Conservation (phyloP, 495 filamentous ascomycete genomes). For the Mycothermus thermophilus region DNA sequence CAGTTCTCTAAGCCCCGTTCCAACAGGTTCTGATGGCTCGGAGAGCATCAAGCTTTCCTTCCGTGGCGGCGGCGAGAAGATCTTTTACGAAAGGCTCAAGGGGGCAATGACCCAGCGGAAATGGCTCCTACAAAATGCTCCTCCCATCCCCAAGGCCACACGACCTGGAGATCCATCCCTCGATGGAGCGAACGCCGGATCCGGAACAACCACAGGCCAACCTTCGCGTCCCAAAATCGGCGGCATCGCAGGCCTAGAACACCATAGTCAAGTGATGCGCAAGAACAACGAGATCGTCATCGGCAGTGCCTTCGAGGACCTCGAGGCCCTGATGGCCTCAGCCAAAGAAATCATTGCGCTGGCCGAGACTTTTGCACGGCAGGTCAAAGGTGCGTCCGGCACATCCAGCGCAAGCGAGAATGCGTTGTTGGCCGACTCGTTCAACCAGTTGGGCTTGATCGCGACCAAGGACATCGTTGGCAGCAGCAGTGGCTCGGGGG, state of each 20-base stretch:
- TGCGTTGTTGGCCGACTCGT: constrained; percentile 67
- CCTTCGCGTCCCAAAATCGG: constrained; percentile 44
- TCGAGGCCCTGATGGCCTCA: constrained; percentile 92
- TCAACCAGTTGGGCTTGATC: constrained; percentile 70
- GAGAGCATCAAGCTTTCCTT: constrained; percentile 89
- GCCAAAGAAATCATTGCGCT: constrained; percentile 91
- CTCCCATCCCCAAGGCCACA: constrained; percentile 70
- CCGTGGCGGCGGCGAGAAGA: constrained; percentile 73
- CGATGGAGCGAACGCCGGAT: constrained; percentile 18
- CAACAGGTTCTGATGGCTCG: constrained; percentile 38
- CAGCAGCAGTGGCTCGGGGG: constrained; percentile 23
- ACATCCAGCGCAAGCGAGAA: constrained; percentile 46
- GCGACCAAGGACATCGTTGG: constrained; percentile 83
- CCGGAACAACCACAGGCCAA: constrained; percentile 10
- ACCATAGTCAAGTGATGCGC: constrained; percentile 63
- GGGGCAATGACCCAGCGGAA: constrained; percentile 80
- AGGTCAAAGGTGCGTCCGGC: constrained; percentile 39
- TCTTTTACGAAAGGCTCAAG: constrained; percentile 80
- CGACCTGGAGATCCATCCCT: constrained; percentile 18
- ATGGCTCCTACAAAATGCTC: constrained; percentile 87
- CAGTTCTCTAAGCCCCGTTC: constrained; percentile 14
- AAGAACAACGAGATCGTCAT: constrained; percentile 90
- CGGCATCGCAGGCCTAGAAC: constrained; percentile 89
- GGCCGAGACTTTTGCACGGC: constrained; percentile 71
- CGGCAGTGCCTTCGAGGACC: constrained; percentile 87